Conservation (phyloP, 2,329 filamentous ascomycete genomes). For the Rosellinia necatrix region DNA sequence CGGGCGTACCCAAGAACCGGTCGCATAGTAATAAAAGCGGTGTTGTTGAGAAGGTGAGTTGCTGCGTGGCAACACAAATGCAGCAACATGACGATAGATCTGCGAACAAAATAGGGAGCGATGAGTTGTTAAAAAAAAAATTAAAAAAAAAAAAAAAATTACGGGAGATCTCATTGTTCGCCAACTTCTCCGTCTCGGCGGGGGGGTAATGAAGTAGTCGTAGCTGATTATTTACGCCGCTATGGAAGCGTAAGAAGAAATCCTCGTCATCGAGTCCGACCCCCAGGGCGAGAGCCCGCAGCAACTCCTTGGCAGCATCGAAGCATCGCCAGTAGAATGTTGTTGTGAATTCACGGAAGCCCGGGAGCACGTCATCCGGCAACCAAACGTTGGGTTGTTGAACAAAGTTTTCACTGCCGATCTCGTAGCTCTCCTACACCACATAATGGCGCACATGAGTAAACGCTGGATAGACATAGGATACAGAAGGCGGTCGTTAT, state of each 20-base stretch:
- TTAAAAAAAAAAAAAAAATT: too few relatives aligned
- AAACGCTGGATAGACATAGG: neutral
- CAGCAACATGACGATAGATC: neutral
- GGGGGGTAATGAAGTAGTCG: conserved; percentile 64
- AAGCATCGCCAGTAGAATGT: conserved; percentile 55
- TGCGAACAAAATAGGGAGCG: neutral
- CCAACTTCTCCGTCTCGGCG: conserved; percentile 49
- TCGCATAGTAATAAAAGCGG: neutral
- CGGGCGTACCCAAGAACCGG: too few relatives aligned
- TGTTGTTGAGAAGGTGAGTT: neutral
- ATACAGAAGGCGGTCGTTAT: neutral
- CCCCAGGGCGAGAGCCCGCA: conserved; percentile 52
- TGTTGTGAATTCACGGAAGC: conserved; percentile 53
- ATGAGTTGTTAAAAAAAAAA: too few relatives aligned
- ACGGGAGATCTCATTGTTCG: conserved; percentile 49
- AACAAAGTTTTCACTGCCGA: conserved; percentile 51
- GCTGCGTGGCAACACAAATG: too few relatives aligned
- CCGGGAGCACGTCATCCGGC: conserved; percentile 49
- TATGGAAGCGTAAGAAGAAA: conserved; percentile 54
- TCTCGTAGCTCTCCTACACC: conserved; percentile 55
- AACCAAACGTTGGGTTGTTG: conserved; percentile 56
- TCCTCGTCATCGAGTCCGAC: conserved; percentile 52
- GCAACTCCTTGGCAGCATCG: conserved; percentile 47
- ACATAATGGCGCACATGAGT: conserved; percentile 5
- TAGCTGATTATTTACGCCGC: conserved; percentile 61